Evolutionary conservation across 129 eudicot genomes (phyloP), one percentile per base, ranked within the genome.

Genomic region (Helichrysum umbraculigerum): DNA sequence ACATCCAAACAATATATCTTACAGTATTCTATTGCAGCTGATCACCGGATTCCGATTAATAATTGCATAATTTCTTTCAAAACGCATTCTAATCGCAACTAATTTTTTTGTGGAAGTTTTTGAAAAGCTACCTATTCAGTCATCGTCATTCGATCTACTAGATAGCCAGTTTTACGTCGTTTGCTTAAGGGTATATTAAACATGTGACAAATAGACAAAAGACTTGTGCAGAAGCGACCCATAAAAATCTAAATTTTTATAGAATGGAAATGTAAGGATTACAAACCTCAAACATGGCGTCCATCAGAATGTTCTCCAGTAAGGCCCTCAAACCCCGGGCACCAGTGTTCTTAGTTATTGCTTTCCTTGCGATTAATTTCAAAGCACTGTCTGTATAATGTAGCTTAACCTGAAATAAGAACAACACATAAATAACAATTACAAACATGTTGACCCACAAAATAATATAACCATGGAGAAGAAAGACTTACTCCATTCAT

Each of bases 261-360:
- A 1, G 20, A 10, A 71, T 29, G 76, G 30, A 12, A 68, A 28
- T 28, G 34, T 11, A 12, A 47, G 14, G 17, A 47, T 57, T 50
- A 44, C 74, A 25, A 81, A 94, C 99, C 99, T 94, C 99, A 72
- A 89, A 94, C 99, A 94, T 94, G 65, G 99, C 88, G 71, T 94
- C 99, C 99, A 89, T 91, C 76, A 94, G 87, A 72, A 87, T 88
- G 65, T 79, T 94, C 87, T 94, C 99, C 66, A 94, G 76, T 78
- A 94, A 73, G 72, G 99, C 82, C 78, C 99, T 78, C 76, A 94
- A 94, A 37, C 99, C 99, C 39, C 99, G 86, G 75, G 99, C 99
- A 25, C 99, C 99, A 0, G 99, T 94, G 73, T 94, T 94, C 76
- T 94, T 91, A 15, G 87, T 83, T 80, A 94, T 87, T 68, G 98